phyloP scores from a whole-genome alignment of 1,139 yeast species.

The Arxiozyma slooffiae region DNA sequence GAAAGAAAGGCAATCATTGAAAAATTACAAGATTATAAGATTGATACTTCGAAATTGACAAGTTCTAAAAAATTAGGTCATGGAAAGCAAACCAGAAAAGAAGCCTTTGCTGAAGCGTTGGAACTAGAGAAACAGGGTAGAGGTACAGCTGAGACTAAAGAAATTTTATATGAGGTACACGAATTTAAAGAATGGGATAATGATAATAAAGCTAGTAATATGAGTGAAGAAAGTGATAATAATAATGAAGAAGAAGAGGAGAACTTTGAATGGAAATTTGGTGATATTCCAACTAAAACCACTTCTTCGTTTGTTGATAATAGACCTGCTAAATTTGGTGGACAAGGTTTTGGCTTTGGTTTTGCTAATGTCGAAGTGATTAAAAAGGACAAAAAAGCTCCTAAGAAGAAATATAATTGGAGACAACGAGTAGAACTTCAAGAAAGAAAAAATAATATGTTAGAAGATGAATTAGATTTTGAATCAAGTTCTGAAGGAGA shows the following conservation, averaged over 20 bases:
- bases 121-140: constrained; percentile 66
- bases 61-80: constrained; percentile 72
- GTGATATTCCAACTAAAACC: constrained; percentile 18
- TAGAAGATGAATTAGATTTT: constrained; percentile 41
- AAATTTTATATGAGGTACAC: constrained; percentile 60
- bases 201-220: constrained; percentile 28
- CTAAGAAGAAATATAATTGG: constrained; percentile 49
- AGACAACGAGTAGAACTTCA: constrained; percentile 43
- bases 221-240: constrained; percentile 13
- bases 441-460: constrained; percentile 32
- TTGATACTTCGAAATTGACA: constrained; percentile 60
- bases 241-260: constrained; percentile 24
- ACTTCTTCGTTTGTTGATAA: constrained; percentile 58
- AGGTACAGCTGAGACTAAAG: constrained; percentile 55
- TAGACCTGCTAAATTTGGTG: constrained; percentile 57
- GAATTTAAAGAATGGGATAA: constrained; percentile 57
- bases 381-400: constrained; percentile 38
- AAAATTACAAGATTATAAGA: constrained; percentile 59
- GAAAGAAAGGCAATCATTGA: constrained; percentile 72
- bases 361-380: constrained; percentile 42
- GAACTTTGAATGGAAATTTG: constrained; percentile 28
- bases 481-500: constrained; percentile 29
- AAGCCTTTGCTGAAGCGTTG: constrained; percentile 65
- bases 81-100: constrained; percentile 63
- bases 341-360: constrained; percentile 58